Percentiles rank a stretch among this genome's conserved stretches.
Evolutionary conservation across 2,329 filamentous ascomycete genomes (phyloP).

Genomic region (Curvularia sp.): DNA sequence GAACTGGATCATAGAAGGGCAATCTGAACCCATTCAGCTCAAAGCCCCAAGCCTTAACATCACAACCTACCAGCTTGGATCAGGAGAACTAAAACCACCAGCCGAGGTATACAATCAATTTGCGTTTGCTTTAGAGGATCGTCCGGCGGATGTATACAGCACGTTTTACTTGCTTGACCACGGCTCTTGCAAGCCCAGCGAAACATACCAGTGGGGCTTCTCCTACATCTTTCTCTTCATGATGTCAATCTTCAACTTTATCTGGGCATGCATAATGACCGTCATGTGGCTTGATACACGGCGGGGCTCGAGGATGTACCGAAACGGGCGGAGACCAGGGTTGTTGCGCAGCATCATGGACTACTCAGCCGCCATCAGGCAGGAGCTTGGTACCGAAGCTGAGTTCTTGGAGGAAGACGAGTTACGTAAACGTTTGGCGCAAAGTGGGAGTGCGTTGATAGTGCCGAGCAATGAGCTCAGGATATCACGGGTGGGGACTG

Average conservation of each 20-base stretch:
- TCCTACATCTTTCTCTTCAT: slow-evolving; percentile 48
- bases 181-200: slow-evolving; percentile 40
- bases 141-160: slow-evolving; percentile 24
- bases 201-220: slow-evolving; percentile 47
- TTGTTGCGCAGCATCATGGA: slow-evolving; percentile 40
- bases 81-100: not conserved
- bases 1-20: not conserved
- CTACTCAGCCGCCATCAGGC: slow-evolving; percentile 33
- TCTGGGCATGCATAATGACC: slow-evolving; percentile 44
- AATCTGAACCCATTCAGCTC: not conserved
- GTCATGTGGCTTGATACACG: slow-evolving; percentile 44
- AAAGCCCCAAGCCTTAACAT: slow-evolving; percentile 3
- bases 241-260: slow-evolving; percentile 44
- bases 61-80: not conserved
- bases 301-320: slow-evolving; percentile 40
- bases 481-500: slow-evolving; percentile 27
- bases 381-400: slow-evolving; percentile 34
- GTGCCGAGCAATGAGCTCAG: slow-evolving; percentile 36
- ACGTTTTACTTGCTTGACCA: slow-evolving; percentile 29
- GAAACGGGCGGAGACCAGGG: slow-evolving; percentile 37
- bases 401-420: slow-evolving; percentile 34
- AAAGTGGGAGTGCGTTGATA: slow-evolving; percentile 32
- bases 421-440: slow-evolving; percentile 26
- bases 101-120: not conserved
- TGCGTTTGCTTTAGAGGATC: slow-evolving; percentile 16